Evolutionary conservation across 2,329 filamentous ascomycete species (phyloP), one percentile per base, ranked within the genome.

Genomic region (Plenodomus lindquistii): DNA sequence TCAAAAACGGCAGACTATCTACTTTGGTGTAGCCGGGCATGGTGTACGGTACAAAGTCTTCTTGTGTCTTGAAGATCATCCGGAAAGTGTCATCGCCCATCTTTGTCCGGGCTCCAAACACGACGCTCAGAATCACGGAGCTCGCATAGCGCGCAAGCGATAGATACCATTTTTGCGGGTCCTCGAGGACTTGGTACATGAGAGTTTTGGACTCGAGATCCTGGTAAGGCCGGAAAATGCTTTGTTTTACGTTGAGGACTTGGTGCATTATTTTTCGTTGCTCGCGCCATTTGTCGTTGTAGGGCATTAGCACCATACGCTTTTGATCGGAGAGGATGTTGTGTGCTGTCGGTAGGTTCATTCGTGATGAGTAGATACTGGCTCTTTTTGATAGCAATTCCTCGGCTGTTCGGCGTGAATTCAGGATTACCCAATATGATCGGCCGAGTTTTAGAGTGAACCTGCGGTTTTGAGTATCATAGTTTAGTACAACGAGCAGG

Each of bases 41-140:
- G 7, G 52, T 40, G 7, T 60, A 60, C 36, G 61, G 50, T 13
- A 62, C 44, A n/a, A 67, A 44, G 41, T 60, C 59, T 15, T 35
- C 50, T 9, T 40, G 18, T 9, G 21, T 19, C 6, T 11, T 19
- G 16, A 40, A 19, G 19, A 40, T 40, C 21, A 9, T 40, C 13
- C 37, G 18, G 1, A 51, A 52, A 13, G 58, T 44, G 4, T 46
- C 44, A 39, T 63, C 48, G 15, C 55, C 55, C 4, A 64, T 42
- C 6, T 54, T 34, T 16, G 44, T 37, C n/a, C 50, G 42, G 13
- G 29, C 21, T 11, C 65, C 65, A 49, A 68, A 68, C 15, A 64
- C 48, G 7, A 68, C 59, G 43, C 57, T 63, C 63, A 67, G 61
- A 48, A 68, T 66, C 34, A 68, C 61, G 2, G 55, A 60, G 39